phyloP scores from a whole-genome alignment of 2,329 filamentous ascomycete species.

The Colletotrichum sp. region DNA sequence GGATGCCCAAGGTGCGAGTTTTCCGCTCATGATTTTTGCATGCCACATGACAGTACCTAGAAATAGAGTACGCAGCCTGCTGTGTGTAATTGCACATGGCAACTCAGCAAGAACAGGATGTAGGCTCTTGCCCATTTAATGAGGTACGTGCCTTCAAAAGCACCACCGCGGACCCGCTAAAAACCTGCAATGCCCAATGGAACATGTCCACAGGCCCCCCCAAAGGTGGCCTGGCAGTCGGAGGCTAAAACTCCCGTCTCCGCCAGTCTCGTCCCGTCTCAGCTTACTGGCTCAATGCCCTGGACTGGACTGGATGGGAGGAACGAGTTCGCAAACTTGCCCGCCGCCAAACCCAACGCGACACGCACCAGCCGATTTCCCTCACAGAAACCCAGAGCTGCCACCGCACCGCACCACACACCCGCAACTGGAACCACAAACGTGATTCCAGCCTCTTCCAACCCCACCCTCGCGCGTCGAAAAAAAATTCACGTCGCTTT shows the following conservation, averaged over 20 bases:
- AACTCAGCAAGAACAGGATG: background rate
- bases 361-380: background rate
- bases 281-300: background rate
- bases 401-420: background rate
- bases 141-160: background rate
- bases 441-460: conserved; percentile 21
- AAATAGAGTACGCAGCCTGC: background rate
- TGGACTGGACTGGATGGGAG: background rate
- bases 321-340: conserved; percentile 4
- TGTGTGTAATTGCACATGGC: background rate
- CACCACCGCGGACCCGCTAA: background rate
- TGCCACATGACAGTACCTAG: background rate
- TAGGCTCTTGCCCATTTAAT: background rate
- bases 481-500: conserved; percentile 9
- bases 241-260: conserved; percentile 22
- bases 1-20: background rate
- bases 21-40: background rate
- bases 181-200: background rate
- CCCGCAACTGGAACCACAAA: background rate
- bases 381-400: background rate
- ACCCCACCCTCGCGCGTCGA: conserved; percentile 15
- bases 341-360: conserved; percentile 10
- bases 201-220: background rate
- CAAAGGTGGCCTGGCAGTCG: background rate
- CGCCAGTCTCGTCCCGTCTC: conserved; percentile 15